Conservation (phyloP, 768 basidiomycete genomes). For the Leccinum truebloodii region DNA sequence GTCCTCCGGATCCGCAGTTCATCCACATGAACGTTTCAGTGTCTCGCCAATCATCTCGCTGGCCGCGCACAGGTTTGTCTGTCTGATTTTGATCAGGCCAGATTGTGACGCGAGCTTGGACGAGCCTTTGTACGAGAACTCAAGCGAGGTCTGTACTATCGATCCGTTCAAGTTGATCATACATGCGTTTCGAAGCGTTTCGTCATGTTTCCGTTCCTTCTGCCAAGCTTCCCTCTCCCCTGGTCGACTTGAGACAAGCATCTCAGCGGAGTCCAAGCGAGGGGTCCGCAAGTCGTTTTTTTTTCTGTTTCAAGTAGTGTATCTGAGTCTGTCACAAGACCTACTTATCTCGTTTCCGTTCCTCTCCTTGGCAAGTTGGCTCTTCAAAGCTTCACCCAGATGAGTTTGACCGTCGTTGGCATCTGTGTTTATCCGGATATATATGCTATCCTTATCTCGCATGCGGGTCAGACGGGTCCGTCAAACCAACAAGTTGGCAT, state of each 20-base stretch:
- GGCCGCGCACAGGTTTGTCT: neutral
- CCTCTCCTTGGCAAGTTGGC: too few relatives aligned
- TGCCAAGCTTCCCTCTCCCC: neutral
- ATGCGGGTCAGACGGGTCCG: too few relatives aligned
- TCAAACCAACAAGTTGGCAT: too few relatives aligned
- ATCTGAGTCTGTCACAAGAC: too few relatives aligned
- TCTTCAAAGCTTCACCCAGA: neutral
- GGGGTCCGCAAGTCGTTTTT: neutral
- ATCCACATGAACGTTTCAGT: neutral
- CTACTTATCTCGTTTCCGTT: neutral
- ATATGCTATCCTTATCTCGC: too few relatives aligned
- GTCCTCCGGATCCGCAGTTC: neutral
- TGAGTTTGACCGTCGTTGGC: neutral
- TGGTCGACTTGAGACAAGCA: neutral
- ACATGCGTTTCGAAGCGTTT: too few relatives aligned
- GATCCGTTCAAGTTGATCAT: neutral
- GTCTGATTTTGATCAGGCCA: too few relatives aligned
- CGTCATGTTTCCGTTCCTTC: neutral
- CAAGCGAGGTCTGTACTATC: neutral
- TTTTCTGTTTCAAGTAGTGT: neutral
- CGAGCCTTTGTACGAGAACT: neutral
- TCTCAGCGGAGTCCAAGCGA: neutral
- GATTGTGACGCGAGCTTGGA: neutral
- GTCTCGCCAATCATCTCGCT: neutral
- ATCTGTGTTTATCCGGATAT: neutral